These are phyloP conservation scores for Daldinia concentrica DNA, from an alignment of 495 filamentous ascomycete genomes.

Conservation along the genomic window DNA sequence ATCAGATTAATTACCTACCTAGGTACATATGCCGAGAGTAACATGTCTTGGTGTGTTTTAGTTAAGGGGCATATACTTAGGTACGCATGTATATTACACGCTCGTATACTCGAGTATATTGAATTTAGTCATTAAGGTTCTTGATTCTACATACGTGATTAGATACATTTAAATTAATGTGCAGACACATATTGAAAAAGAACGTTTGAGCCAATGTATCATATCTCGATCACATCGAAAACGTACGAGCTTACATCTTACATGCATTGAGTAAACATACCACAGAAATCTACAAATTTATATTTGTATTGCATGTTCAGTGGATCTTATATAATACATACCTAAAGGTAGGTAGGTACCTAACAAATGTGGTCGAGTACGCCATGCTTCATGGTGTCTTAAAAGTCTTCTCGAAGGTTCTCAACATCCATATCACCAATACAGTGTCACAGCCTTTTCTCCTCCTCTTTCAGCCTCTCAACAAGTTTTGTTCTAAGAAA, in stretches of 20 bases:
- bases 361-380: background rate
- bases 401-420: background rate
- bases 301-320: background rate
- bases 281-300: background rate
- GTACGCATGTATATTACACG: no score
- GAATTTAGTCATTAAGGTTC: no score
- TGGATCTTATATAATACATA: background rate
- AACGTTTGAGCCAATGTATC: background rate
- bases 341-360: background rate
- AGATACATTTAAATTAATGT: no score
- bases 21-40: background rate
- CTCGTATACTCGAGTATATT: no score
- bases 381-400: background rate
- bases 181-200: no score
- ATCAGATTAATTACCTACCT: conserved; percentile 1
- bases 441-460: conserved; percentile 44
- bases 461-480: conserved; percentile 59
- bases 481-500: conserved; percentile 66
- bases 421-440: background rate
- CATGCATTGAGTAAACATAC: background rate
- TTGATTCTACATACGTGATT: no score
- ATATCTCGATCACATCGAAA: background rate
- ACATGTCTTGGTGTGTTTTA: background rate
- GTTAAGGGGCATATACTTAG: background rate
- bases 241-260: background rate